Conservation (phyloP, 2,329 filamentous ascomycete genomes). For the Aspergillus clavatus region DNA sequence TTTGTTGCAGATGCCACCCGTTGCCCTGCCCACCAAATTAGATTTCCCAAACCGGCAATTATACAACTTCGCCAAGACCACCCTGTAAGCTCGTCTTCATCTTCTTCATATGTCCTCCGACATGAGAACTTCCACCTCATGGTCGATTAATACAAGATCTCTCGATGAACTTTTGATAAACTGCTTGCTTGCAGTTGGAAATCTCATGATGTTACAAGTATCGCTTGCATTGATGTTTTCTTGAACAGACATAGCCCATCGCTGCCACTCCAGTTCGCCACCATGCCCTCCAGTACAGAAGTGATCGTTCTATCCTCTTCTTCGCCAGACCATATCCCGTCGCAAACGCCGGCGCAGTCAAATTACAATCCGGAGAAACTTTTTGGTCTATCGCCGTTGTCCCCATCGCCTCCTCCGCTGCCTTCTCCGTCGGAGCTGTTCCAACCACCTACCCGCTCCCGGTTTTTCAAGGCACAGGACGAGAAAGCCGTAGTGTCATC, state of each 20-base stretch:
- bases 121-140: neutral
- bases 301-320: conserved; percentile 41
- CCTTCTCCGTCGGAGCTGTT: conserved; percentile 25
- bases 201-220: neutral
- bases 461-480: conserved; percentile 20
- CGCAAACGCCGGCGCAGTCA: conserved; percentile 28
- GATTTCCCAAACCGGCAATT: conserved; percentile 26
- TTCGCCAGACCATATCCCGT: conserved; percentile 33
- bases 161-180: neutral
- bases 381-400: conserved; percentile 16
- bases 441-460: conserved; percentile 19
- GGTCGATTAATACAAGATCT: neutral
- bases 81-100: conserved; percentile 1
- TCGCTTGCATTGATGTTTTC: neutral
- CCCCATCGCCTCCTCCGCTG: conserved; percentile 22
- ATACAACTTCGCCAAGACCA: conserved; percentile 34
- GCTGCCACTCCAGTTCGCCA: conserved; percentile 15
- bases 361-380: conserved; percentile 11
- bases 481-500: conserved; percentile 1
- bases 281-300: conserved; percentile 36
- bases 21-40: conserved; percentile 30
- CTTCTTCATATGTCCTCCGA: neutral
- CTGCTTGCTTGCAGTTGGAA: neutral
- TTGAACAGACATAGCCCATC: neutral
- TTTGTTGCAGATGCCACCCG: conserved; percentile 14